A percentile compares a stretch with the other conserved stretches of the same genome.
Evolutionary conservation across 176 grass and related monocot species (phyloP).

Genomic region (Rhynchospora breviuscula): DNA sequence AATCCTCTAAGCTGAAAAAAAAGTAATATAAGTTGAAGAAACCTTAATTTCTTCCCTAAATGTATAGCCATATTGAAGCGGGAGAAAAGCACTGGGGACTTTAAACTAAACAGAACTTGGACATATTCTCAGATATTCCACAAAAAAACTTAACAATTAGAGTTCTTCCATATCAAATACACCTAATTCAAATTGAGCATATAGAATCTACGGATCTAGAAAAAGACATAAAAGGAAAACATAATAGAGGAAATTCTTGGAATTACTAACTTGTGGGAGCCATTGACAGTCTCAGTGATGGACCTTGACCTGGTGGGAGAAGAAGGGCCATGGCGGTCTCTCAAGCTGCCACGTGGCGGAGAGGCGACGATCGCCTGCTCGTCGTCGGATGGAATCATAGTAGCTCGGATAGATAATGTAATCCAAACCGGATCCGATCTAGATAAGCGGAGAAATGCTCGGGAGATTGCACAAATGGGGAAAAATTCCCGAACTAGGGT

Average conservation of each 20-base stretch:
- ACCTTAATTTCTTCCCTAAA: too few species aligned
- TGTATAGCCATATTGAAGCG: too few species aligned
- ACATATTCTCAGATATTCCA: background rate
- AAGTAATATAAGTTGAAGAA: too few species aligned
- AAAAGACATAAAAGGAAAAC: background rate
- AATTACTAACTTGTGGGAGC: slow-evolving; percentile 47
- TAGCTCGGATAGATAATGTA: background rate
- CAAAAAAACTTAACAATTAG: background rate
- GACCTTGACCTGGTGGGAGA: slow-evolving; percentile 88
- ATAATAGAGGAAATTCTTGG: background rate
- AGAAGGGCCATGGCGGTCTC: slow-evolving; percentile 37
- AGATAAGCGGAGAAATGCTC: background rate
- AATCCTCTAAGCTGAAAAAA: background rate
- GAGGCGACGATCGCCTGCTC: slow-evolving; percentile 32
- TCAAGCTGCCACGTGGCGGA: slow-evolving; percentile 35
- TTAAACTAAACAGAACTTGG: background rate
- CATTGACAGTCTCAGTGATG: slow-evolving; percentile 86
- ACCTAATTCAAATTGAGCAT: background rate
- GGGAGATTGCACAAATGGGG: slow-evolving; percentile 33
- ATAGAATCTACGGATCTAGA: background rate
- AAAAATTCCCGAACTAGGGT: slow-evolving; percentile 25
- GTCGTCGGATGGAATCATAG: slow-evolving; percentile 23
- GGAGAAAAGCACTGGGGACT: too few species aligned
- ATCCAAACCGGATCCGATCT: slow-evolving; percentile 8
- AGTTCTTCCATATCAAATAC: background rate